These are phyloP conservation scores for Neospermospora avenae DNA, from an alignment of 2,329 filamentous ascomycete genomes.

Conservation along the genomic window DNA sequence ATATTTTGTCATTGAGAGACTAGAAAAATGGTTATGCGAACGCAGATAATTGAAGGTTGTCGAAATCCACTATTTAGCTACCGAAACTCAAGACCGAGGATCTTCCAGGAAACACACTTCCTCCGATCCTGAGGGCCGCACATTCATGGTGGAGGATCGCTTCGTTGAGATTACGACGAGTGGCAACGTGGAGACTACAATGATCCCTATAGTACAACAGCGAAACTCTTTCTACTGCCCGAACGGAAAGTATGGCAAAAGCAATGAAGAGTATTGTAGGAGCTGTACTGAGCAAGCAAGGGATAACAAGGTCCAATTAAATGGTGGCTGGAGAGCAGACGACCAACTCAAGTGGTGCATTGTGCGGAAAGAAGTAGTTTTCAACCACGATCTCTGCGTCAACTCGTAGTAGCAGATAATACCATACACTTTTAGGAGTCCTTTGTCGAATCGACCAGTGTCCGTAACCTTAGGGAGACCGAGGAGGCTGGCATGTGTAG, in stretches of 20 bases:
- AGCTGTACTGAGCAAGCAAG: neutral
- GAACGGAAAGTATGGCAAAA: neutral
- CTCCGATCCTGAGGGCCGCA: neutral
- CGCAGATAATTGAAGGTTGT: neutral
- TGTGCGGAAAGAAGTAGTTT: neutral
- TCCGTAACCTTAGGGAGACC: no score
- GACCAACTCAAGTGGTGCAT: neutral
- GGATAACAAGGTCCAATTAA: neutral
- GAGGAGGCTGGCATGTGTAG: no score
- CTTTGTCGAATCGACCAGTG: neutral
- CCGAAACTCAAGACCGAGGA: slow-evolving; percentile 17
- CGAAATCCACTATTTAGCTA: slow-evolving; percentile 7
- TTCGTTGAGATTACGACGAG: neutral
- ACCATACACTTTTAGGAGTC: neutral
- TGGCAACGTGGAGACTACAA: neutral
- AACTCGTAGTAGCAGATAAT: neutral
- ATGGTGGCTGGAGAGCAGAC: neutral
- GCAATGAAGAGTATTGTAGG: neutral
- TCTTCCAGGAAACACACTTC: neutral
- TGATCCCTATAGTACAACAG: neutral
- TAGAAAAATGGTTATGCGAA: neutral
- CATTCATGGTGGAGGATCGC: neutral
- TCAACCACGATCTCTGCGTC: neutral
- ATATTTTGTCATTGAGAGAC: neutral
- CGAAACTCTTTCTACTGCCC: neutral